Conservation (phyloP, 192 early-diverging fungal species). For the Entomortierella lignicola region DNA sequence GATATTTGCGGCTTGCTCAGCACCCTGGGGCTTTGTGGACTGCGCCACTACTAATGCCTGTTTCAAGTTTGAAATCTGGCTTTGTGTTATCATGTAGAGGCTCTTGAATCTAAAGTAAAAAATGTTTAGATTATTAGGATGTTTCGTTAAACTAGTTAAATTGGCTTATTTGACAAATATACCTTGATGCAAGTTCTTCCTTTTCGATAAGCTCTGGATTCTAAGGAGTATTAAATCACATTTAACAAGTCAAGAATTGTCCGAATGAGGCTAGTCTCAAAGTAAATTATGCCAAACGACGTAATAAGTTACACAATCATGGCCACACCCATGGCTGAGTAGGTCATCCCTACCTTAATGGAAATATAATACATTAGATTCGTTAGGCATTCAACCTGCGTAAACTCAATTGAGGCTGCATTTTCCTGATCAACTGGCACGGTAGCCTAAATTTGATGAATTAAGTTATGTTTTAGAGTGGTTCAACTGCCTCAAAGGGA, state of each 20-base stretch:
- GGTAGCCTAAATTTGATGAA: conserved; percentile 8
- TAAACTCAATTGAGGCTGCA: conserved; percentile 7
- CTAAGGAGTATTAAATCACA: conserved; percentile 6
- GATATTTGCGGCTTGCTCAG: background rate
- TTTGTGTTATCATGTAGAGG: conserved; percentile 29
- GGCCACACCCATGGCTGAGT: background rate
- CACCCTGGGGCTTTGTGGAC: conserved; percentile 16
- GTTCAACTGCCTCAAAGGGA: too few species aligned
- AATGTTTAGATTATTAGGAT: background rate
- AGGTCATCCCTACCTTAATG: conserved; percentile 16
- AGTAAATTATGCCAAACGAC: background rate
- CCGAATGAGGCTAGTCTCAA: conserved; percentile 21
- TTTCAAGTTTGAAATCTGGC: conserved; percentile 12
- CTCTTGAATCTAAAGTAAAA: conserved; percentile 21
- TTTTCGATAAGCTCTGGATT: conserved; percentile 19
- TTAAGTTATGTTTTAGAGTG: background rate
- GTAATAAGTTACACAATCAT: conserved; percentile 21
- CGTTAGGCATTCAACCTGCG: conserved; percentile 36
- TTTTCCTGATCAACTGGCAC: conserved; percentile 14
- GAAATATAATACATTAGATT: conserved; percentile 13
- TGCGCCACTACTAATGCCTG: conserved; percentile 1
- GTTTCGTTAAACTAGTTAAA: background rate
- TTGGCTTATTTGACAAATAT: background rate
- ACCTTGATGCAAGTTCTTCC: conserved; percentile 22
- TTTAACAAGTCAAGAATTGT: background rate